Evolutionary conservation across 139 green algal species (phyloP).

Genomic region (Yamagishiella unicocca): DNA sequence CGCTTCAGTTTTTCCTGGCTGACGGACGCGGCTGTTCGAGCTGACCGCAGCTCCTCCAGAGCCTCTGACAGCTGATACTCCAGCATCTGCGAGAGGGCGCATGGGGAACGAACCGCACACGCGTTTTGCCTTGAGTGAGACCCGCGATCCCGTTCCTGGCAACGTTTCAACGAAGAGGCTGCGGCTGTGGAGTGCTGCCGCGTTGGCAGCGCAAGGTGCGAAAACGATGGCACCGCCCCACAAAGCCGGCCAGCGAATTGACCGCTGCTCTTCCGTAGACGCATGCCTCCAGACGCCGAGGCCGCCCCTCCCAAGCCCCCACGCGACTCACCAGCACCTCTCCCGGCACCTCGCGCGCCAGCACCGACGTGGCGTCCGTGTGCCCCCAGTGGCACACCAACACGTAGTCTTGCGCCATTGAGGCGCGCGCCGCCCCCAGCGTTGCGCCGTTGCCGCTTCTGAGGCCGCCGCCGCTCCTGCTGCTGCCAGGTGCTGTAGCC

Average conservation of each 20-base stretch:
- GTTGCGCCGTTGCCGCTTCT: neutral
- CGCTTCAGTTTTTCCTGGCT: constrained; percentile 33
- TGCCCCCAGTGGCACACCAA: constrained; percentile 29
- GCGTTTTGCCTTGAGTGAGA: no score
- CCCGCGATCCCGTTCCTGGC: no score
- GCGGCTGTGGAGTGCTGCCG: no score
- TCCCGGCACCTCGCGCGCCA: constrained; percentile 34
- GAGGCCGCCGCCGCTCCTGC: neutral
- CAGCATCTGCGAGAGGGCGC: neutral
- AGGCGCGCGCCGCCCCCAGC: neutral
- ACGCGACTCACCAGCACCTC: constrained; percentile 41
- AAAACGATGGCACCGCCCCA: no score
- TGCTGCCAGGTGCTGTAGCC: neutral
- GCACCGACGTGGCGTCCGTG: constrained; percentile 25
- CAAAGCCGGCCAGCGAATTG: no score
- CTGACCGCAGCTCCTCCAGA: constrained; percentile 22
- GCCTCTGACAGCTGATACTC: constrained; percentile 26
- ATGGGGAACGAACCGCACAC: no score
- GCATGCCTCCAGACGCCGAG: no score
- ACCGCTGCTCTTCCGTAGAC: no score
- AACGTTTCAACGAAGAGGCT: no score
- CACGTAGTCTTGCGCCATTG: constrained; percentile 18
- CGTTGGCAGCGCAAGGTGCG: no score
- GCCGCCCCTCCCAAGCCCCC: no score
- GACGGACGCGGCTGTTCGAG: neutral